These are phyloP conservation scores for Hyphopichia pseudoburtonii DNA, from an alignment of 1,139 yeast species.

Conservation along the genomic window DNA sequence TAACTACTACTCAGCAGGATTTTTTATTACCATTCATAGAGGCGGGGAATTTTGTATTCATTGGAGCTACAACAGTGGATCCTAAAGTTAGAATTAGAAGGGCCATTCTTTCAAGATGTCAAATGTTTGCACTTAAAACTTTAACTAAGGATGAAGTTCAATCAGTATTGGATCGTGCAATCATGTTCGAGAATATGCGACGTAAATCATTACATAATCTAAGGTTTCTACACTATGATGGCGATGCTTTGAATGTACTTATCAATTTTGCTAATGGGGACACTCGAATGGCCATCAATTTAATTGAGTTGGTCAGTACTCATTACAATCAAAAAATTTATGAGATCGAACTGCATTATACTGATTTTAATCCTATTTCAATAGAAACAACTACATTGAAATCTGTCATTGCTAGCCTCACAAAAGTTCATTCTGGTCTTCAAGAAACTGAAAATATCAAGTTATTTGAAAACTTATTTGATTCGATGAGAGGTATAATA, in stretches of 20 bases:
- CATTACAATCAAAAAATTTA: constrained; percentile 7
- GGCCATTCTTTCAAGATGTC: constrained; percentile 45
- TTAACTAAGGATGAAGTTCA: constrained; percentile 20
- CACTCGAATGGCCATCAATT: constrained; percentile 31
- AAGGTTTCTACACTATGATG: constrained; percentile 13
- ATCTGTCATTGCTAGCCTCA: constrained; percentile 10
- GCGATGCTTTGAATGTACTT: constrained; percentile 15
- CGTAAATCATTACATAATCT: constrained; percentile 15
- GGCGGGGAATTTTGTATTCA: constrained; percentile 38
- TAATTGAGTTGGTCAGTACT: constrained; percentile 29
- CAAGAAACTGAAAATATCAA: constrained; percentile 11
- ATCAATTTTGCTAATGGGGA: constrained; percentile 28
- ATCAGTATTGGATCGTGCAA: constrained; percentile 25
- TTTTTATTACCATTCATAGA: constrained; percentile 42
- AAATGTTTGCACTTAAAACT: constrained; percentile 27
- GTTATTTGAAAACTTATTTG: constrained; percentile 12
- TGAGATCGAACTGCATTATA: not conserved
- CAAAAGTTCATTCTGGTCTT: constrained; percentile 12
- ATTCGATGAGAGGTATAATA: constrained; percentile 13
- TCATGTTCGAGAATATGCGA: constrained; percentile 27
- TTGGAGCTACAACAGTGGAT: constrained; percentile 46
- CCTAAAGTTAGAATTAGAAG: constrained; percentile 32
- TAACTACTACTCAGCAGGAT: constrained; percentile 42
- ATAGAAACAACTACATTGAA: constrained; percentile 1
- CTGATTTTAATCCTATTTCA: not conserved